A percentile compares a stretch with the other conserved stretches of the same genome.
Evolutionary conservation across 176 grass and related monocot genomes (phyloP).

Genomic region (Chrysopogon serrulatus): DNA sequence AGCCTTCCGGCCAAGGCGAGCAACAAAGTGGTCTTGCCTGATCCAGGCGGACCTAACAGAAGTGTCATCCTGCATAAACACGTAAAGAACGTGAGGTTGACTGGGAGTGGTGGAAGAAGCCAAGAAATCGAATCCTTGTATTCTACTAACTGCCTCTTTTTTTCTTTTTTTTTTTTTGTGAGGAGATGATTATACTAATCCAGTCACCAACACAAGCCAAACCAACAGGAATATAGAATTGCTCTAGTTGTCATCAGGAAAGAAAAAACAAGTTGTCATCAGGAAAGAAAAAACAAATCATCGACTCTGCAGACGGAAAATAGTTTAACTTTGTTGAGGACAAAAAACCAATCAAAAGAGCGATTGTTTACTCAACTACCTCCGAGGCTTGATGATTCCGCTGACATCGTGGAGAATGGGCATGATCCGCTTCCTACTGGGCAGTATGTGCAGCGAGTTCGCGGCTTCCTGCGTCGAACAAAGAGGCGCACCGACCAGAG

Average conservation of each 20-base stretch:
- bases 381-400: conserved; percentile 87
- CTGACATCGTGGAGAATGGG: conserved; percentile 82
- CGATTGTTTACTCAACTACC: conserved; percentile 18
- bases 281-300: background rate
- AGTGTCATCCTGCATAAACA: conserved; percentile 71
- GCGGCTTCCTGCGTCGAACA: conserved; percentile 40
- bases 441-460: conserved; percentile 63
- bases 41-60: conserved; percentile 84
- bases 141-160: too few species aligned
- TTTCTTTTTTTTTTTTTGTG: too few species aligned
- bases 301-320: background rate
- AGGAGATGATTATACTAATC: background rate
- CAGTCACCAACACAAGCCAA: background rate
- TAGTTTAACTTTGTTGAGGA: background rate
- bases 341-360: background rate
- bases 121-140: background rate
- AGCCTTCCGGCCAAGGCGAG: conserved; percentile 83
- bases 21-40: conserved; percentile 90
- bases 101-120: background rate
- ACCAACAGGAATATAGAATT: background rate
- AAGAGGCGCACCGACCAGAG: background rate
- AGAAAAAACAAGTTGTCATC: too few species aligned
- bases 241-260: background rate
- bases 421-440: conserved; percentile 65
- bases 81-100: conserved; percentile 25